Conservation (phyloP, 257 asterid genomes). For the Salvia splendens region DNA sequence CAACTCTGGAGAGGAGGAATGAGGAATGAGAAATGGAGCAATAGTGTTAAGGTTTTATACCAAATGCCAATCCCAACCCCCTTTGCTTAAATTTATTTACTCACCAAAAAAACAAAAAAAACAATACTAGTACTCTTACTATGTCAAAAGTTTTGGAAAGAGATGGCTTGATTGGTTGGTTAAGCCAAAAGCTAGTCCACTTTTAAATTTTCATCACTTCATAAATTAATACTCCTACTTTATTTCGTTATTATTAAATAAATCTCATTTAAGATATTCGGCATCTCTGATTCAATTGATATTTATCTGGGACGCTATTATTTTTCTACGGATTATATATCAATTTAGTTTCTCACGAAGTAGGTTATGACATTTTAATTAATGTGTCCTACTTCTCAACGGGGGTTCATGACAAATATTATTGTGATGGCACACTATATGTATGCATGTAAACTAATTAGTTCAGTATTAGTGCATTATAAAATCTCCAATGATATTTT, state of each 20-base stretch:
- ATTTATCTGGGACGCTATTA: not conserved
- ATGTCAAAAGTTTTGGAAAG: conserved; percentile 30
- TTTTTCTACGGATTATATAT: not conserved
- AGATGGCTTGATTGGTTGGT: conserved; percentile 26
- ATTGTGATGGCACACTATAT: not conserved
- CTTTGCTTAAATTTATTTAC: not conserved
- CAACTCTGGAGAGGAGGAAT: conserved; percentile 19
- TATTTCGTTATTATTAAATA: not conserved
- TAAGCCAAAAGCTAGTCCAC: conserved; percentile 7
- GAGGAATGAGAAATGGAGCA: conserved; percentile 26
- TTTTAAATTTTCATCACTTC: not conserved
- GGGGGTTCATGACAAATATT: not conserved
- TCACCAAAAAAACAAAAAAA: too few species aligned
- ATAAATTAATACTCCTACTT: not conserved
- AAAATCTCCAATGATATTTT: too few species aligned
- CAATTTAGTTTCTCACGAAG: not conserved
- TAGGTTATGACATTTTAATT: not conserved
- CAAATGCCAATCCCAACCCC: not conserved
- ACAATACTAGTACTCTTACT: not conserved
- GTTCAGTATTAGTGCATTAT: too few species aligned
- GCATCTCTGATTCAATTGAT: not conserved
- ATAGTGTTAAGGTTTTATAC: conserved; percentile 20
- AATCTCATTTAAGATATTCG: not conserved
- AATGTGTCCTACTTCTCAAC: not conserved
- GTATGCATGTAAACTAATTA: too few species aligned